A percentile compares a stretch with the other conserved stretches of the same genome.
These are phyloP conservation scores for Saccharum hybrid DNA, from an alignment of 202 grass and related monocot genomes.

Conservation along the genomic window DNA sequence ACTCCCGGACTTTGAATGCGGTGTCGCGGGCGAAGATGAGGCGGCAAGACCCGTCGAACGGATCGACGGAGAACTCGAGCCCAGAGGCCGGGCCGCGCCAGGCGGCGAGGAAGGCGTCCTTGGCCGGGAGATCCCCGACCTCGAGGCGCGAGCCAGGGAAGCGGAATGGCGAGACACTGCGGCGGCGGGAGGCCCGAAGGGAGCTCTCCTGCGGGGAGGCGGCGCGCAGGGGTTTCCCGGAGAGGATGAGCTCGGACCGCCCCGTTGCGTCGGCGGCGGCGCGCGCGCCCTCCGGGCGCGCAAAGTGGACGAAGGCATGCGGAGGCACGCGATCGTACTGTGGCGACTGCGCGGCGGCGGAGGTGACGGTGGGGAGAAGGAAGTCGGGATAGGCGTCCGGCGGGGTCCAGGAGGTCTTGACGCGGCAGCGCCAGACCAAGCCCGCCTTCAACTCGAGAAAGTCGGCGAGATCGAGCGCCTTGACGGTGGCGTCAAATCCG, in stretches of 20 bases:
- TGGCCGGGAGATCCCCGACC: constrained; percentile 54
- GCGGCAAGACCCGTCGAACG: constrained; percentile 66
- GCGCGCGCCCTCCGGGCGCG: constrained; percentile 54
- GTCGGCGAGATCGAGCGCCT: constrained; percentile 49
- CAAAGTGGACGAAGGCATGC: constrained; percentile 92
- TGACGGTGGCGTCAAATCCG: constrained; percentile 57
- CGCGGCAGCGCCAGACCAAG: constrained; percentile 83
- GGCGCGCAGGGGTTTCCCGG: constrained; percentile 44
- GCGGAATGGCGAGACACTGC: constrained; percentile 53
- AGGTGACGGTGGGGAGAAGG: background rate
- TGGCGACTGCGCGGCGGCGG: constrained; percentile 19
- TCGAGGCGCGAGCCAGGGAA: constrained; percentile 68
- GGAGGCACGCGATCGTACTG: constrained; percentile 59
- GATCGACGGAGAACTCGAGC: constrained; percentile 75
- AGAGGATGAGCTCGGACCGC: constrained; percentile 49
- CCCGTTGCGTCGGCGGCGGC: constrained; percentile 59
- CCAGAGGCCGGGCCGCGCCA: constrained; percentile 55
- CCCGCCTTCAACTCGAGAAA: constrained; percentile 71
- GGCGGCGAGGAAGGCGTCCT: constrained; percentile 54
- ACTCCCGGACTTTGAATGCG: constrained; percentile 56
- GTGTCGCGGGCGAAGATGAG: constrained; percentile 68
- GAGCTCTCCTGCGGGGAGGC: constrained; percentile 44
- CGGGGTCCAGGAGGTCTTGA: constrained; percentile 91
- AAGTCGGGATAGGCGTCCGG: constrained; percentile 71
- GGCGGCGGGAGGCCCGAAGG: constrained; percentile 56